These are phyloP conservation scores for Geoglossum cookeanum DNA, from an alignment of 2,329 filamentous ascomycete species.

Conservation along the genomic window DNA sequence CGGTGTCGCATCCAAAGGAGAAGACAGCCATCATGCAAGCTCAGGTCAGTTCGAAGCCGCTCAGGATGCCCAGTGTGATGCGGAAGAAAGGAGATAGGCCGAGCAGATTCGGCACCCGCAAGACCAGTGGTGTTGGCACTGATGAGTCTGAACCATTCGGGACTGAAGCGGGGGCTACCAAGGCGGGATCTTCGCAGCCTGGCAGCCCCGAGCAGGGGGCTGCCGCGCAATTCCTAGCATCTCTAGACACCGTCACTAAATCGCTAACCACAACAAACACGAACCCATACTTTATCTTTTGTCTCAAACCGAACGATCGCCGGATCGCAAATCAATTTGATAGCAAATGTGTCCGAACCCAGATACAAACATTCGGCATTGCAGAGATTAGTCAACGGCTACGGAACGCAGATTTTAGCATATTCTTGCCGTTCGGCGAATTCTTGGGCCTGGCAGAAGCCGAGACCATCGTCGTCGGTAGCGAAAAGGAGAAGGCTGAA, in stretches of 20 bases:
- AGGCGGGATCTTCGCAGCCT: slow-evolving; percentile 7
- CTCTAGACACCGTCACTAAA: slow-evolving; percentile 78
- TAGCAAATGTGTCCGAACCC: slow-evolving; percentile 89
- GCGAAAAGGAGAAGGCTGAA: slow-evolving; percentile 80
- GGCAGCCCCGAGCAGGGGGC: slow-evolving; percentile 40
- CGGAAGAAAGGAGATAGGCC: slow-evolving; percentile 48
- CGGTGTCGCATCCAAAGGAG: slow-evolving; percentile 83
- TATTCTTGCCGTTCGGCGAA: slow-evolving; percentile 90
- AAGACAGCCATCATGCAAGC: slow-evolving; percentile 84
- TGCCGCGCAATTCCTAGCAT: slow-evolving; percentile 76
- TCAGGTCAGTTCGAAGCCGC: slow-evolving; percentile 86
- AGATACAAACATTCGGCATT: slow-evolving; percentile 89
- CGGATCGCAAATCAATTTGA: slow-evolving; percentile 98
- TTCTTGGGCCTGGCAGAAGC: slow-evolving; percentile 78
- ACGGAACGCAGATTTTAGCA: slow-evolving; percentile 80
- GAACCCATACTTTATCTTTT: slow-evolving; percentile 93
- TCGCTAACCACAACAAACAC: slow-evolving; percentile 65
- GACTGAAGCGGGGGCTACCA: slow-evolving; percentile 12
- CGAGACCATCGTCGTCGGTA: slow-evolving; percentile 72
- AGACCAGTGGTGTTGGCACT: slow-evolving; percentile 10
- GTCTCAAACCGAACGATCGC: slow-evolving; percentile 89
- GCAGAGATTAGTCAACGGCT: slow-evolving; percentile 91
- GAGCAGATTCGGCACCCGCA: slow-evolving; percentile 24
- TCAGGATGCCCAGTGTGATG: slow-evolving; percentile 69
- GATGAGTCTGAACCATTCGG: slow-evolving; percentile 5